Conservation (phyloP, 345 rosid genomes). For the Carallia brachiata region DNA sequence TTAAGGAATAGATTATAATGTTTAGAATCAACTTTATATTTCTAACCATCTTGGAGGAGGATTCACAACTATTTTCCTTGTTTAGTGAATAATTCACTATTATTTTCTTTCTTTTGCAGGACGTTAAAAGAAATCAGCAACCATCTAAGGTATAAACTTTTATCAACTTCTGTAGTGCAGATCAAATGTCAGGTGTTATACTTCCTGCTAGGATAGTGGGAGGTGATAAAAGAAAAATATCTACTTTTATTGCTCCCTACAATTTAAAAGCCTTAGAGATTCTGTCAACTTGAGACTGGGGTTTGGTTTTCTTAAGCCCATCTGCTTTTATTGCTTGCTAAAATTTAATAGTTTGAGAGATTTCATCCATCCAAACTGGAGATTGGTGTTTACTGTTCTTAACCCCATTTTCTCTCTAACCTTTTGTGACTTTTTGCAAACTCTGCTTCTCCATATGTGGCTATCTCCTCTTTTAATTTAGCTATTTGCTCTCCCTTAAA, state of each 20-base stretch:
- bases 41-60: background rate
- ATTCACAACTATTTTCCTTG: constrained; percentile 3
- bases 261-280: too few species aligned
- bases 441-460: background rate
- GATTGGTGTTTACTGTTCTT: background rate
- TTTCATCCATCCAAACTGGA: too few species aligned
- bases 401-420: background rate
- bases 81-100: background rate
- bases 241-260: too few species aligned
- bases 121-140: constrained; percentile 31
- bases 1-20: too few species aligned
- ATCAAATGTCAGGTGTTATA: background rate
- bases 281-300: too few species aligned
- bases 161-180: background rate
- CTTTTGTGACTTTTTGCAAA: background rate
- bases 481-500: background rate
- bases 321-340: too few species aligned
- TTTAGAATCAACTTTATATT: background rate
- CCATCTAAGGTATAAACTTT: constrained; percentile 44
- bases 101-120: constrained; percentile 26
- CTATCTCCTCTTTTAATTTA: background rate
- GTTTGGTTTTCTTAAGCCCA: too few species aligned
- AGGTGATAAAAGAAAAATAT: background rate
- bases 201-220: background rate
- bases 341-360: too few species aligned